A percentile compares a stretch with the other conserved stretches of the same genome.
Evolutionary conservation across 1,139 yeast genomes (phyloP).

Genomic region (Yamadazyma dendronema): DNA sequence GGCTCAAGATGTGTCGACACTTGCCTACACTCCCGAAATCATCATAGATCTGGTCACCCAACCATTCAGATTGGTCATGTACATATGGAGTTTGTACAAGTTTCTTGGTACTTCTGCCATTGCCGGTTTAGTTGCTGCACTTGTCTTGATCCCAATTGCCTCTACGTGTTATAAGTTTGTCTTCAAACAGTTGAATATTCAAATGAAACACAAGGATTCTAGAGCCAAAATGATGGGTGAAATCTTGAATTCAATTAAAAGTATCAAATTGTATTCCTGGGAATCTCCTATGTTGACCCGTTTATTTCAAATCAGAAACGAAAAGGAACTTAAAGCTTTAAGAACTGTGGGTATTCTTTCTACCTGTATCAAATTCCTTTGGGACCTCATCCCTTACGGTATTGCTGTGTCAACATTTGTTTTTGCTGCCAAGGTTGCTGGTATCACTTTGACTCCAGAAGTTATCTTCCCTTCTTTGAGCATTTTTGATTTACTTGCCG

Average conservation of each 20-base stretch:
- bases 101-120: slow-evolving; percentile 35
- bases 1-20: slow-evolving; percentile 34
- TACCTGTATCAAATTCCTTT: slow-evolving; percentile 32
- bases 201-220: slow-evolving; percentile 33
- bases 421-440: slow-evolving; percentile 24
- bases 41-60: slow-evolving; percentile 27
- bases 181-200: slow-evolving; percentile 22
- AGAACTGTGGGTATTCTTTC: slow-evolving; percentile 31
- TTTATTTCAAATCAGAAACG: slow-evolving; percentile 35
- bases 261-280: slow-evolving; percentile 42
- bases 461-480: slow-evolving; percentile 41
- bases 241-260: slow-evolving; percentile 38
- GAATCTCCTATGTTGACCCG: slow-evolving; percentile 38
- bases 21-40: slow-evolving; percentile 23
- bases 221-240: slow-evolving; percentile 40
- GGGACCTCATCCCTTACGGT: slow-evolving; percentile 39
- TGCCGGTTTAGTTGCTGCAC: slow-evolving; percentile 35
- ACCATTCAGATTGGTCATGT: slow-evolving; percentile 30
- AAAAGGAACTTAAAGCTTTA: slow-evolving; percentile 29
- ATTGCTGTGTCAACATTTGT: slow-evolving; percentile 35
- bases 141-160: slow-evolving; percentile 34
- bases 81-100: slow-evolving; percentile 27
- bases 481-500: slow-evolving; percentile 34
- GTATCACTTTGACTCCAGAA: slow-evolving; percentile 32
- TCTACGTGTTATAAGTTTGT: slow-evolving; percentile 29